Conservation (phyloP, 2,329 filamentous ascomycete genomes). For the Thielaviopsis ethacetica region DNA sequence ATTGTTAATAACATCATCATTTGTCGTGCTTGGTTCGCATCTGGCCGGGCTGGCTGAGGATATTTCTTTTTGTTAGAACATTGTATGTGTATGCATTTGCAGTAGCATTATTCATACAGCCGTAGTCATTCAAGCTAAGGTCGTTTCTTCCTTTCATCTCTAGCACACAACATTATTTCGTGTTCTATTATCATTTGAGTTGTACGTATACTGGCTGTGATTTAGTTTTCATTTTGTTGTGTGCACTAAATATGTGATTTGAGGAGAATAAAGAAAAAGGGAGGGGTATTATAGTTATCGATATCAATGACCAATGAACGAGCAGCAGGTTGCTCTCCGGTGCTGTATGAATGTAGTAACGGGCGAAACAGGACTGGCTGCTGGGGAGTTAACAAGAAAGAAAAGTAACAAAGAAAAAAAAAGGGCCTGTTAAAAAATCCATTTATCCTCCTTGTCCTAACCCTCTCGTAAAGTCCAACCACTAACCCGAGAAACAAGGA, state of each 20-base stretch:
- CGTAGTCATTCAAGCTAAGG: too few species aligned
- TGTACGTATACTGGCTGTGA: neutral
- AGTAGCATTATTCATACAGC: too few species aligned
- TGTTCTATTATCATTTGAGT: too few species aligned
- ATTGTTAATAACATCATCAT: too few species aligned
- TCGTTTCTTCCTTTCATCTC: too few species aligned
- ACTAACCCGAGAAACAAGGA: neutral
- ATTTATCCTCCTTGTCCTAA: neutral
- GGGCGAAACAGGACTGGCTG: neutral
- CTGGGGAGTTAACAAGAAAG: too few species aligned
- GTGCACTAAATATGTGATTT: neutral
- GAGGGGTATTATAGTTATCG: neutral
- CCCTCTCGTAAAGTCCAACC: neutral
- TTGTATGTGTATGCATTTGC: too few species aligned
- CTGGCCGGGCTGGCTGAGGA: too few species aligned
- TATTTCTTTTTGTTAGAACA: too few species aligned
- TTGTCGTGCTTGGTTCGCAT: too few species aligned
- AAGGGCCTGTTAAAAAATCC: neutral
- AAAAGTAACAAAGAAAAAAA: neutral
- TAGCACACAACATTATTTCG: too few species aligned
- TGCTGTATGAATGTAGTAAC: neutral
- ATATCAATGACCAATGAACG: neutral
- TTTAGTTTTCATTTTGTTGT: neutral
- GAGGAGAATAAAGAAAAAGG: too few species aligned
- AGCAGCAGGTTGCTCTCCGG: neutral